Evolutionary conservation across 2,329 filamentous ascomycete species (phyloP).

Genomic region (Colletotrichum cordylinicola): DNA sequence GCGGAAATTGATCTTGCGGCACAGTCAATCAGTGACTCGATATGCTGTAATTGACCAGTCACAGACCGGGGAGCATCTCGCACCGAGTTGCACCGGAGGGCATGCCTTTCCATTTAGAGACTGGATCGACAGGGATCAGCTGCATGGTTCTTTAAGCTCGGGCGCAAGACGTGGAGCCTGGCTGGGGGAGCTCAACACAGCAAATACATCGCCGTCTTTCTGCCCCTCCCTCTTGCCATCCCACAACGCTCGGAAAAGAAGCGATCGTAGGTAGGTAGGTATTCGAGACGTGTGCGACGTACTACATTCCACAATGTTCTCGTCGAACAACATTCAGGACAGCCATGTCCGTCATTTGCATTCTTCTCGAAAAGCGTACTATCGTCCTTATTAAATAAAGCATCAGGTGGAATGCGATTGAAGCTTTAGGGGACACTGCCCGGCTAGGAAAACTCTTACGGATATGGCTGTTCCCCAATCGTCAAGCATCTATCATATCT

Average conservation of each 20-base stretch:
- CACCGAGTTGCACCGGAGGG: background rate
- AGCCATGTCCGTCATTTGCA: background rate
- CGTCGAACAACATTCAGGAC: background rate
- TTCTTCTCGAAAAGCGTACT: background rate
- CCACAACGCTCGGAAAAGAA: background rate
- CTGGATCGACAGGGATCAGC: background rate
- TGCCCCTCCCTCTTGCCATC: background rate
- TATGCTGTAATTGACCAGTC: background rate
- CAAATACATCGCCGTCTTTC: background rate
- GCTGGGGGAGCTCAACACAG: background rate
- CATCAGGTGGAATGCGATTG: background rate
- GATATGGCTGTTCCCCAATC: background rate
- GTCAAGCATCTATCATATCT: background rate
- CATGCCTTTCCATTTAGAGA: background rate
- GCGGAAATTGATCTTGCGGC: constrained; percentile 12
- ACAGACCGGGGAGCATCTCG: background rate
- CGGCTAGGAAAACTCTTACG: background rate
- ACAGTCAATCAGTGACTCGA: constrained; percentile 1
- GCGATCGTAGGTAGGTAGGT: background rate
- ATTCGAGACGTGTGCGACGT: background rate
- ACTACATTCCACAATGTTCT: background rate
- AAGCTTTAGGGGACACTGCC: background rate
- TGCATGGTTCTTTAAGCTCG: background rate
- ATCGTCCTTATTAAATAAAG: background rate
- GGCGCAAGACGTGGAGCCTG: background rate